A percentile compares a stretch with the other conserved stretches of the same genome.
These are phyloP conservation scores for Isoetes engelmannii DNA, from an alignment of 83 land plant genomes.

Conservation along the genomic window DNA sequence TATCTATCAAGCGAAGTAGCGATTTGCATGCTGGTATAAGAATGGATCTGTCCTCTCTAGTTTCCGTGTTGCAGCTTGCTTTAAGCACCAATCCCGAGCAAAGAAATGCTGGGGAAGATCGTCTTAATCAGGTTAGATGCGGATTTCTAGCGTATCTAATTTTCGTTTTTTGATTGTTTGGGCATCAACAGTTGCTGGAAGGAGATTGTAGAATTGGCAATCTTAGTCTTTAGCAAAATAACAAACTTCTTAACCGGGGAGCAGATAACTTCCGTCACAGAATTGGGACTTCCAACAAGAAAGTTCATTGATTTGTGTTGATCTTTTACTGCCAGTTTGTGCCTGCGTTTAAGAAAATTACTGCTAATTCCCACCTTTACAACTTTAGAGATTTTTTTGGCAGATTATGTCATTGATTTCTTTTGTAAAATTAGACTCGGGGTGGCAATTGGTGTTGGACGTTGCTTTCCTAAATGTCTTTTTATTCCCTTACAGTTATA, in stretches of 20 bases:
- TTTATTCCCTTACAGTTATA: not conserved
- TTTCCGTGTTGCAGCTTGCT: constrained; percentile 55
- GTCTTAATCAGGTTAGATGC: constrained; percentile 60
- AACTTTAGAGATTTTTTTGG: not conserved
- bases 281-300: not conserved
- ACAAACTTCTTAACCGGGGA: too few species aligned
- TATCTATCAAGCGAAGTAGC: too few species aligned
- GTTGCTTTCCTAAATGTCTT: not conserved
- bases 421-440: not conserved
- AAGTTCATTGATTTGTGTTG: not conserved
- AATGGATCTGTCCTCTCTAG: constrained; percentile 72
- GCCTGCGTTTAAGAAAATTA: not conserved
- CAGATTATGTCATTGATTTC: not conserved
- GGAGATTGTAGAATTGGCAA: too few species aligned
- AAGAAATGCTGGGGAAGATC: constrained; percentile 69
- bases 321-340: not conserved
- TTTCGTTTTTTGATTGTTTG: not conserved
- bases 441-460: not conserved
- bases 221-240: too few species aligned
- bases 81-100: constrained; percentile 62
- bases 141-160: not conserved
- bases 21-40: constrained; percentile 6
- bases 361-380: constrained; percentile 12
- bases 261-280: too few species aligned
- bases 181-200: not conserved